Conservation (phyloP, 179 eudicot genomes). For the Amaranthus tricolor region DNA sequence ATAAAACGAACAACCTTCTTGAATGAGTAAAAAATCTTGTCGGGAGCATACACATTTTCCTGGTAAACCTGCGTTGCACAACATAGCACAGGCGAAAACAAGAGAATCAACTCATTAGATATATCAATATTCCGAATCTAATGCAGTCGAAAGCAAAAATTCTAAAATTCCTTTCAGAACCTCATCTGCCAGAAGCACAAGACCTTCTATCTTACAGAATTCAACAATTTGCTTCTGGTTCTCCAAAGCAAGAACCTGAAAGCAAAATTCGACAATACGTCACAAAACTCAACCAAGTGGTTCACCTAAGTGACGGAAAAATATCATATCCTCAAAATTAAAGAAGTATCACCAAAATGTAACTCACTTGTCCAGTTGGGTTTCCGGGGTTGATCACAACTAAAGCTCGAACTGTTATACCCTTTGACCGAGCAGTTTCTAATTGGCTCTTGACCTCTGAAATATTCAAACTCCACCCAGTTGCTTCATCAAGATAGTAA, state of each 20-base stretch:
- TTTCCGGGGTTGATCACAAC: conserved; percentile 98
- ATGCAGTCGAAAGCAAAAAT: not conserved
- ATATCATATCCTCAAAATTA: not conserved
- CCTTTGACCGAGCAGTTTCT: conserved; percentile 74
- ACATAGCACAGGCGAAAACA: not conserved
- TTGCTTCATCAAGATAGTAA: conserved; percentile 91
- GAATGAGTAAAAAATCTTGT: conserved; percentile 85
- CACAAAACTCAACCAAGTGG: not conserved
- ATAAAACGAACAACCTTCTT: conserved; percentile 86
- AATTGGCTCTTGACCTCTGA: conserved; percentile 77
- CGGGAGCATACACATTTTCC: conserved; percentile 83
- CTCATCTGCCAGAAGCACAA: conserved; percentile 96
- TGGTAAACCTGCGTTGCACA: conserved; percentile 73
- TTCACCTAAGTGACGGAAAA: not conserved
- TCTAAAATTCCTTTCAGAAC: conserved; percentile 17
- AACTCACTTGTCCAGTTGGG: conserved; percentile 88
- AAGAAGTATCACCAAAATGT: not conserved
- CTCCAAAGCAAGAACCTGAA: conserved; percentile 84
- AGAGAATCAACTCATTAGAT: not conserved
- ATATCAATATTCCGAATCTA: not conserved
- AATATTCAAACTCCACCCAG: conserved; percentile 91
- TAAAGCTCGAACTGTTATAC: conserved; percentile 75
- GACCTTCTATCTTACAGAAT: conserved; percentile 86
- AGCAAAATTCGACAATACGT: conserved; percentile 3
- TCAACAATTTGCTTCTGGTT: conserved; percentile 85